Percentiles rank a stretch among this genome's conserved stretches.
These are phyloP conservation scores for Flaveria sonorensis DNA, from an alignment of 129 eudicot species.

Conservation along the genomic window DNA sequence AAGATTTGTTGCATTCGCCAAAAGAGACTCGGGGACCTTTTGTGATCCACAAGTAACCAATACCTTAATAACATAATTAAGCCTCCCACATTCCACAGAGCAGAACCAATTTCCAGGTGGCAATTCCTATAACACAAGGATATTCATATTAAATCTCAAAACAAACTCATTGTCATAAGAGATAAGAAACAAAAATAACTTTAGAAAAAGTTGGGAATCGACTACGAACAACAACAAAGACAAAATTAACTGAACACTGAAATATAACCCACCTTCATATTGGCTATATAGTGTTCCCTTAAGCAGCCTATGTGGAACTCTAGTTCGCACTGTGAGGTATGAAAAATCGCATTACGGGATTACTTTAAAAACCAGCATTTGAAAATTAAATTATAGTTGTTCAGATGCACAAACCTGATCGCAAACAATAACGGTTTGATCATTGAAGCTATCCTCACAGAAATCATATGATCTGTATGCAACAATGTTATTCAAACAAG, in stretches of 20 bases:
- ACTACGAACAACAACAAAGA: background rate
- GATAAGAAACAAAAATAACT: too few species aligned
- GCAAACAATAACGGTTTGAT: conserved; percentile 72
- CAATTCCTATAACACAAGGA: conserved; percentile 1
- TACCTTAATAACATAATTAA: conserved; percentile 52
- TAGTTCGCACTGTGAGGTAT: conserved; percentile 62
- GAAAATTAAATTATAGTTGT: background rate
- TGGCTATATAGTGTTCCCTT: conserved; percentile 60
- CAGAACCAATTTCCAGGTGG: conserved; percentile 76
- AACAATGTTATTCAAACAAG: conserved; percentile 8
- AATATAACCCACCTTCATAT: conserved; percentile 51
- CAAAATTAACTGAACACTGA: background rate
- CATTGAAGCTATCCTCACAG: conserved; percentile 61
- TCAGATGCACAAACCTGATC: conserved; percentile 51
- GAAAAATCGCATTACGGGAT: conserved; percentile 17
- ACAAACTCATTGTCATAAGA: too few species aligned
- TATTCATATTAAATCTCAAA: too few species aligned
- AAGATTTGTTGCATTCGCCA: conserved; percentile 27
- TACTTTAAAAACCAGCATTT: background rate
- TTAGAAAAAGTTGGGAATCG: too few species aligned
- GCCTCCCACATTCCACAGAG: conserved; percentile 45
- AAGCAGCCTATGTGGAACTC: conserved; percentile 82
- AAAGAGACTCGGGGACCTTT: conserved; percentile 50
- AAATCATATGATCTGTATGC: conserved; percentile 61
- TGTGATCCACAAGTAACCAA: conserved; percentile 49